These are phyloP conservation scores for Bauhinia variegata DNA, from an alignment of 306 rosid species.

Conservation along the genomic window DNA sequence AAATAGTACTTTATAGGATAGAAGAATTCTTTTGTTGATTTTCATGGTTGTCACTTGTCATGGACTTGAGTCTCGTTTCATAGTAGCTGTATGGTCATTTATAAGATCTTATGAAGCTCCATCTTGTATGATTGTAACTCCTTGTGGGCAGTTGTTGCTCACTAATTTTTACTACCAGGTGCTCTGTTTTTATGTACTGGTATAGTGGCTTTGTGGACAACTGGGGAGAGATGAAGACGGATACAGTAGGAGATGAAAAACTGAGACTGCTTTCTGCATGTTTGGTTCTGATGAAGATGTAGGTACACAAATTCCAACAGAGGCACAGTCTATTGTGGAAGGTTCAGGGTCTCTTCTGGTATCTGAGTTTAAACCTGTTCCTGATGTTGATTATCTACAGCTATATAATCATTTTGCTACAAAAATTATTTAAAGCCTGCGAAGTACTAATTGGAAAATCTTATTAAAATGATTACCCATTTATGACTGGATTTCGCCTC, in stretches of 20 bases:
- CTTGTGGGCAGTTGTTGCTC: conserved; percentile 84
- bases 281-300: conserved; percentile 75
- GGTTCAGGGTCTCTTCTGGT: conserved; percentile 69
- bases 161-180: conserved; percentile 87
- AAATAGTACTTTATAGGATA: neutral
- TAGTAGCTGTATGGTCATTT: neutral
- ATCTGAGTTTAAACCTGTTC: conserved; percentile 69
- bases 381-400: conserved; percentile 96
- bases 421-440: neutral
- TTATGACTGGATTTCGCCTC: conserved; percentile 14
- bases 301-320: conserved; percentile 76
- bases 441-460: no score
- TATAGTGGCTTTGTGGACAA: conserved; percentile 74
- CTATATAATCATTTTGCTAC: conserved; percentile 44
- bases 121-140: conserved; percentile 43
- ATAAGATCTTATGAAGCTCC: conserved; percentile 17
- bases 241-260: conserved; percentile 24
- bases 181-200: conserved; percentile 79
- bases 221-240: conserved; percentile 52
- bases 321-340: conserved; percentile 79
- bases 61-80: neutral
- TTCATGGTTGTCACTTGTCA: neutral
- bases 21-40: neutral
- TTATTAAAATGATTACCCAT: no score
- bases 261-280: conserved; percentile 46